Percentiles rank a stretch among this genome's conserved stretches.
Evolutionary conservation across 495 filamentous ascomycete genomes (phyloP).

Genomic region (Bacidia rubella): DNA sequence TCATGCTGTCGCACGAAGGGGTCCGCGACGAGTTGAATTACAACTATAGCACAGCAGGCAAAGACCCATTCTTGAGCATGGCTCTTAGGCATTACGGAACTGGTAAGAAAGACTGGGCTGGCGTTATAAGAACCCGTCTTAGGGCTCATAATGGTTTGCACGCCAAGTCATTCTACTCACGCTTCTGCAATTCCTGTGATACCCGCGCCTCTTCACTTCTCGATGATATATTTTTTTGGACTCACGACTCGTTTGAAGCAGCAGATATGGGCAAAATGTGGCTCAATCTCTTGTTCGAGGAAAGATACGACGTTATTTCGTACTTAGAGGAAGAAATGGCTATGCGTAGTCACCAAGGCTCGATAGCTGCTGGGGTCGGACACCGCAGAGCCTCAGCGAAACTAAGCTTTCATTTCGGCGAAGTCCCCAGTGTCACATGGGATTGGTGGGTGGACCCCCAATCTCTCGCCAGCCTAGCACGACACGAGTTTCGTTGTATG

Average conservation of each 20-base stretch:
- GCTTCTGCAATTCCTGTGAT: too few species aligned
- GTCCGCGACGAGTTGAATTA: background rate
- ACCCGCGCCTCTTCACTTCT: too few species aligned
- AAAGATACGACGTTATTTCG: background rate
- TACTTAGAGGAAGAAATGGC: background rate
- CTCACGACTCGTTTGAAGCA: background rate
- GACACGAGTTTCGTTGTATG: too few species aligned
- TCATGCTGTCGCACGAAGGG: background rate
- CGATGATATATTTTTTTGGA: background rate
- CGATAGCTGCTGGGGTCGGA: too few species aligned
- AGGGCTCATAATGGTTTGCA: background rate
- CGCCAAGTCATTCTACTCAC: too few species aligned
- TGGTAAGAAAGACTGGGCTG: background rate
- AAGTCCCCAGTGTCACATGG: too few species aligned
- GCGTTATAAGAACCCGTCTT: background rate
- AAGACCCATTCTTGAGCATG: background rate
- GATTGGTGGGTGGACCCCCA: too few species aligned
- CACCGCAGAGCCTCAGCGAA: too few species aligned
- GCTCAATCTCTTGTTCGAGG: background rate
- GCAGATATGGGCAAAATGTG: background rate
- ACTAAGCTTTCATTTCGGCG: too few species aligned
- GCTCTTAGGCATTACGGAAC: background rate
- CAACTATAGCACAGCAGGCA: background rate
- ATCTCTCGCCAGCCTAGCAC: too few species aligned
- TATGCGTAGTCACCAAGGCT: too few species aligned